Base-by-base conservation (phyloP, 2,329 filamentous ascomycete genomes). In the Cytospora schulzeri region DNA sequence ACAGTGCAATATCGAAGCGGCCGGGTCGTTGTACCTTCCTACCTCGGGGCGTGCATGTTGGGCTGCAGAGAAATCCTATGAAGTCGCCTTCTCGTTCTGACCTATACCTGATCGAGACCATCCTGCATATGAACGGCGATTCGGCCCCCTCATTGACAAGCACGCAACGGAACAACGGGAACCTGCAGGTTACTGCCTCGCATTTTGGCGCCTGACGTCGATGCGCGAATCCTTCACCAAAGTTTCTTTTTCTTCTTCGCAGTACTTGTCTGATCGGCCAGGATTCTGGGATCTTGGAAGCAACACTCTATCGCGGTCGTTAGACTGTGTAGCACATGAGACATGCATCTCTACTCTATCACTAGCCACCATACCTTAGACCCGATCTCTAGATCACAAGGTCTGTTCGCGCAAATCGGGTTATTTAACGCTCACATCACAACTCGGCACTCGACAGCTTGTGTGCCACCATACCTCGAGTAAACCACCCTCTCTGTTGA, bases 291-390 rank as follows among this genome's bases (percentile, higher is more conserved):
- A 51, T 17, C 15, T 41, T 9, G 51, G 15, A 35, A 22, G 28
- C 24, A 33, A 33, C n/a, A n/a, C 28, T 55, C 51, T 26, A 55
- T 50, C 29, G 24, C 15, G 33, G 26, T 15, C 35, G 31, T 19
- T 17, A 22, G 26, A 22, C 45, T 24, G 8, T 24, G 26, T 60
- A 38, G 28, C 14, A 52, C 33, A 48, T 24, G 7, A 35, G 52
- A 50, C 59, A 50, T 62, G 59, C 59, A 62, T 29, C 41, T 22
- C n/a, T 50, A 35, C 9, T 62, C 3, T 35, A n/a, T 7, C n/a
- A 22, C 5, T 45, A 22, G 5, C n/a, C 19, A n/a, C 19, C 41
- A 11, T 45, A 5, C 3, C 41, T 22, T 22, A 45, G 4, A 45
- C 9, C 41, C 41, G 19, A 45, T 45, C 8, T 45, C 17, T 45